Conservation (phyloP, 345 rosid genomes). For the Camelina sativa region DNA sequence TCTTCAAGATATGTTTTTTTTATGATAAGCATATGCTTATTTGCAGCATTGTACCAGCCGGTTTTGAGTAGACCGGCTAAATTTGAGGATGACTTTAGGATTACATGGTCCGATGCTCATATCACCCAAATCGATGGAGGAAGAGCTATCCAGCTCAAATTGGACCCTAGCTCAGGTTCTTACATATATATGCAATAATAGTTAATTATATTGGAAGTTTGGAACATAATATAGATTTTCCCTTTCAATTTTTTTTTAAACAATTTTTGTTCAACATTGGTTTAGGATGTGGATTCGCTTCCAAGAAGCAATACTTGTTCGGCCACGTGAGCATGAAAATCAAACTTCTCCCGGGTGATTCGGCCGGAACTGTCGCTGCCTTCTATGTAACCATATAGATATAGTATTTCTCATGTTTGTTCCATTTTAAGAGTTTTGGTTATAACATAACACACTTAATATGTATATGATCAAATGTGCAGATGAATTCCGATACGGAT, state of each 20-base stretch:
- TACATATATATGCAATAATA: background rate
- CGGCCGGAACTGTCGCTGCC: constrained; percentile 46
- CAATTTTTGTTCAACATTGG: constrained; percentile 1
- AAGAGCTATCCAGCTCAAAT: constrained; percentile 72
- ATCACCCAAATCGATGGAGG: constrained; percentile 78
- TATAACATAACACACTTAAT: background rate
- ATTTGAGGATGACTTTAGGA: constrained; percentile 65
- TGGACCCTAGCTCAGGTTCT: constrained; percentile 84
- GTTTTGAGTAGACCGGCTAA: constrained; percentile 61
- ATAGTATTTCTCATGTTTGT: background rate
- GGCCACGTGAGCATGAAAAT: constrained; percentile 91
- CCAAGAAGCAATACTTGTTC: constrained; percentile 69
- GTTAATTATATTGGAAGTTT: background rate
- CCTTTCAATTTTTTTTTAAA: no score
- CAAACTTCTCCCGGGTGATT: constrained; percentile 82
- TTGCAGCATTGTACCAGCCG: constrained; percentile 39
- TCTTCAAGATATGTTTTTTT: constrained; percentile 33
- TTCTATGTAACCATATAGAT: constrained; percentile 30
- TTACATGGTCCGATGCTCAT: constrained; percentile 85
- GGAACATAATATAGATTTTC: background rate
- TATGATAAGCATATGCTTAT: constrained; percentile 31
- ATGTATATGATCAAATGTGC: background rate
- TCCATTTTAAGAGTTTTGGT: background rate
- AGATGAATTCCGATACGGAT: constrained; percentile 48
- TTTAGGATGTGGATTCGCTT: constrained; percentile 90